These are phyloP conservation scores for Citrullus mucosospermus DNA, from an alignment of 306 rosid species.

Conservation along the genomic window DNA sequence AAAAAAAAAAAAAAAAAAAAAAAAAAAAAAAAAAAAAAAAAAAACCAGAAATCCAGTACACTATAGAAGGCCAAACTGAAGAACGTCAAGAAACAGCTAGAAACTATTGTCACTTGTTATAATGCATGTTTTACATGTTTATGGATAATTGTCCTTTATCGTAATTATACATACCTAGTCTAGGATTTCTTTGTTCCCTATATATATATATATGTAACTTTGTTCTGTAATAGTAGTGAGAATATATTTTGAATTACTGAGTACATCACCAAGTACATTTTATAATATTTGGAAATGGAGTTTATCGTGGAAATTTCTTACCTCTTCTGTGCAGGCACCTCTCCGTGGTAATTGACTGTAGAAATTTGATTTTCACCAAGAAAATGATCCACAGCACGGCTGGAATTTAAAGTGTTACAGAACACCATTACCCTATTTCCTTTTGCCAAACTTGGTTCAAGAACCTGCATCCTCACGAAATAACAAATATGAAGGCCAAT, in stretches of 20 bases:
- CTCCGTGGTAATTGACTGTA: slow-evolving; percentile 86
- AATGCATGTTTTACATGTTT: too few relatives aligned
- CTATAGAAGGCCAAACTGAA: background rate
- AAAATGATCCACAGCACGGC: slow-evolving; percentile 99
- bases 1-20: background rate
- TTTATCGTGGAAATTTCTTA: slow-evolving; percentile 14
- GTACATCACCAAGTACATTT: background rate
- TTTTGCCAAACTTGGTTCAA: slow-evolving; percentile 85
- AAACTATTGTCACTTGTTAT: background rate
- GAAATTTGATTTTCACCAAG: slow-evolving; percentile 74
- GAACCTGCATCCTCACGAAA: slow-evolving; percentile 50
- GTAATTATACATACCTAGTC: too few relatives aligned
- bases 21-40: background rate
- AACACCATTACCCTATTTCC: slow-evolving; percentile 93
- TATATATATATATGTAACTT: too few relatives aligned
- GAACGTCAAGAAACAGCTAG: background rate
- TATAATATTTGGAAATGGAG: background rate
- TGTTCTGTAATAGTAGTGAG: too few relatives aligned
- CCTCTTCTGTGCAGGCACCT: slow-evolving; percentile 95
- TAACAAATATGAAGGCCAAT: background rate
- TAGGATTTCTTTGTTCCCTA: too few relatives aligned
- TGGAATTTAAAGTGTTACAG: slow-evolving; percentile 85
- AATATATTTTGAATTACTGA: too few relatives aligned
- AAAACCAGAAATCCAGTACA: background rate
- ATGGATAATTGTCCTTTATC: too few relatives aligned